Percentiles rank a stretch among this genome's conserved stretches.
Conservation (phyloP, 108 stramenopile species). For the Fistulifera pelliculosa region DNA sequence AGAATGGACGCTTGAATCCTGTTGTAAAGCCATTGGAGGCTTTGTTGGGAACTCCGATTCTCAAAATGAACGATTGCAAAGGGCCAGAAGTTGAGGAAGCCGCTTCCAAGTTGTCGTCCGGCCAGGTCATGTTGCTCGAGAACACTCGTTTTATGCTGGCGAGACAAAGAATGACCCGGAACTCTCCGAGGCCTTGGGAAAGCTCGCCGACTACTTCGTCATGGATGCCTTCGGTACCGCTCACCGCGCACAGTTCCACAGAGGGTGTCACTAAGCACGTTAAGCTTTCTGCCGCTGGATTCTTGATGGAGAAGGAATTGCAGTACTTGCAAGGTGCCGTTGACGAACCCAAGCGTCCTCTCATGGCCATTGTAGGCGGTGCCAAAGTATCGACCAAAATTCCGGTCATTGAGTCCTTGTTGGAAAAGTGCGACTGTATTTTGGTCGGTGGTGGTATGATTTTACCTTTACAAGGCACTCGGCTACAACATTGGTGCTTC, state of each 20-base stretch:
- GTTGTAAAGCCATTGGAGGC: slow-evolving; percentile 60
- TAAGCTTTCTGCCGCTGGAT: slow-evolving; percentile 76
- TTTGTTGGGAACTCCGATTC: slow-evolving; percentile 54
- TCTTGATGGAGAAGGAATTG: slow-evolving; percentile 90
- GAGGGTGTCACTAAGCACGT: slow-evolving; percentile 85
- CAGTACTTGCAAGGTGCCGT: slow-evolving; percentile 96
- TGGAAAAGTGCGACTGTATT: slow-evolving; percentile 93
- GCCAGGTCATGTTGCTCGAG: slow-evolving; percentile 88
- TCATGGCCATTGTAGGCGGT: slow-evolving; percentile 97
- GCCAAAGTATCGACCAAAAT: slow-evolving; percentile 99
- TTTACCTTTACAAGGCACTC: slow-evolving; percentile 94
- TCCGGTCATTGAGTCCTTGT: slow-evolving; percentile 92
- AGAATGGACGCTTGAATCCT: slow-evolving; percentile 79
- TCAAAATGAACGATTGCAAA: slow-evolving; percentile 79
- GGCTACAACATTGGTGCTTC: slow-evolving; percentile 85
- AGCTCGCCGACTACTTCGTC: slow-evolving; percentile 89
- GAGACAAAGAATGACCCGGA: slow-evolving; percentile 82
- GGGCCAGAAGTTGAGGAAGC: slow-evolving; percentile 86
- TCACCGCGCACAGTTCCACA: slow-evolving; percentile 96
- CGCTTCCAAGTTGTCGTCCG: slow-evolving; percentile 50
- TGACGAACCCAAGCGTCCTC: slow-evolving; percentile 88
- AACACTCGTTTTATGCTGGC: slow-evolving; percentile 92
- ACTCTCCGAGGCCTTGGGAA: slow-evolving; percentile 75
- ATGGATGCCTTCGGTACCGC: slow-evolving; percentile 99
- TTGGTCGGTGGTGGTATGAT: slow-evolving; percentile 98